phyloP scores from a whole-genome alignment of 805 yeast species.

The Dipodascus albidus region DNA sequence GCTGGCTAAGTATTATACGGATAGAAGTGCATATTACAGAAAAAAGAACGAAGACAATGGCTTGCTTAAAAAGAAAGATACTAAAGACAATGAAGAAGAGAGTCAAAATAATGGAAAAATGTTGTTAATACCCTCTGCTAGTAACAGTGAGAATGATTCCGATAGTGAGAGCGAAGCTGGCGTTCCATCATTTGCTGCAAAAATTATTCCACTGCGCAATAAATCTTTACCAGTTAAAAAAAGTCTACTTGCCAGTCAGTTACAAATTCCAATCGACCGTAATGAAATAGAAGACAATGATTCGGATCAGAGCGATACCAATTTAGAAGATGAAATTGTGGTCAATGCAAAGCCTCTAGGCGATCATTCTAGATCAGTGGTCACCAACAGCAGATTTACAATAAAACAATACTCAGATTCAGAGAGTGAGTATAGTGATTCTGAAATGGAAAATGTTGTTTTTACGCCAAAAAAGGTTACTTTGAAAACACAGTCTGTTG shows the following conservation, averaged over 20 bases:
- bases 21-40: conserved; percentile 37
- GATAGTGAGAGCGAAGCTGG: neutral
- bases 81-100: neutral
- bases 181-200: neutral
- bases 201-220: neutral
- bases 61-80: neutral
- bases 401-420: neutral
- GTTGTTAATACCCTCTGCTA: neutral
- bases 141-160: neutral
- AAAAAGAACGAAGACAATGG: conserved; percentile 23
- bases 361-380: neutral
- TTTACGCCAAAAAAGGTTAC: neutral
- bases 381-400: neutral
- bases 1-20: conserved; percentile 33
- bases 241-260: neutral
- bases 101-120: neutral
- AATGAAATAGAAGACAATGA: neutral
- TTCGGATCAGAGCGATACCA: conserved; percentile 1
- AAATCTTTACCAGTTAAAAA: conserved; percentile 9
- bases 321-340: conserved; percentile 4
- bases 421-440: neutral
- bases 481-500: too few relatives aligned
- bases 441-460: neutral
- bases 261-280: neutral
- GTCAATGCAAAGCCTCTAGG: neutral